Evolutionary conservation across 768 basidiomycete genomes (phyloP), one percentile per base, ranked within the genome.

Genomic region (Amanita phalloides): DNA sequence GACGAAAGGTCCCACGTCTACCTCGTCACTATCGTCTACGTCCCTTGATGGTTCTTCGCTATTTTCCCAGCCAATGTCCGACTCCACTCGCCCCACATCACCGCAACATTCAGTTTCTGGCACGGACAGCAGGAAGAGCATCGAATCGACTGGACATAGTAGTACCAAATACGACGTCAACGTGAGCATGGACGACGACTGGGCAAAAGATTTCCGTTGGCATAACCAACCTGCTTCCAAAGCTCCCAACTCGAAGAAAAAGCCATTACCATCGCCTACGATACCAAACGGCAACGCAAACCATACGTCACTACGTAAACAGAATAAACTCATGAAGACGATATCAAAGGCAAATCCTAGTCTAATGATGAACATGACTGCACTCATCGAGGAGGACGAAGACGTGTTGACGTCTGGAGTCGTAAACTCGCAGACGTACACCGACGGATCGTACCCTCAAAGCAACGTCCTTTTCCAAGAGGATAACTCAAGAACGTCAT

Each of bases 201-300:
- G 82, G 85, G 75, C 79, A 10, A 77, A 74, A 55, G 84, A 86
- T 46, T 76, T 84, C 14, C 73, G 80, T 32, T 84, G 79, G 80
- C 65, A 33, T 26, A 43, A 39, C 6, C 38, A 38, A 41, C 32
- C 20, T 30, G 30, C 45, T 33, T 14, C 32, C 30, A 35, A 20
- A 38, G 14, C 11, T 4, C 25, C 25, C 14, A 33, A 20, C 26
- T 36, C 44, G 6, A 52, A 52, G 44, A 21, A 35, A 52, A 52
- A 45, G 51, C 17, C 43, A 1, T 6, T 45, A 14, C 49, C 48
- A 48, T 23, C 32, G 26, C 52, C 26, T 43, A 3, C 56, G 53
- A 50, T 51, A 56, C n/a, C 41, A 28, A 54, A 39, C 43, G 46
- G 49, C 1, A 39, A 14, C 66, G 53, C 13, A 51, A 14, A 20